Conservation (phyloP, 208 protist species). For the Leishmania tarentolae region DNA sequence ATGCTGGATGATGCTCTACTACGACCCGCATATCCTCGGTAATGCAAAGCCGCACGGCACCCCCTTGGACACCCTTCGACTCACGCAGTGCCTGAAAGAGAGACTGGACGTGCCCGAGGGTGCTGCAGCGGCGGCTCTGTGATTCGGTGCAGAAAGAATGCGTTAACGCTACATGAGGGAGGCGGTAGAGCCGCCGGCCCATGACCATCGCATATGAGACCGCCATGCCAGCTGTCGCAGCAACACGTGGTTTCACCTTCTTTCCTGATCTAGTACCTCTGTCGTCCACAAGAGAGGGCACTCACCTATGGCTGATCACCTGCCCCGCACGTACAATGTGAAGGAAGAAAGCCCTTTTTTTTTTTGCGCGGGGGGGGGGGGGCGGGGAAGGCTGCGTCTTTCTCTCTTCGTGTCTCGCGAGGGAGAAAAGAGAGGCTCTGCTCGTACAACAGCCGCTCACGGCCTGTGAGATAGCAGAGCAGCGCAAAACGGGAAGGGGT, state of each 20-base stretch:
- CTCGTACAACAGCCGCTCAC: neutral
- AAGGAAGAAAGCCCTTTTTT: neutral
- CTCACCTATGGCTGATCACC: neutral
- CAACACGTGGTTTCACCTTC: no score
- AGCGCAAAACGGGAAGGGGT: neutral
- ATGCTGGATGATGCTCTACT: constrained; percentile 11
- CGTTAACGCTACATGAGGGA: neutral
- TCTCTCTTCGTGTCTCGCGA: neutral
- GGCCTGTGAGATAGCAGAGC: neutral
- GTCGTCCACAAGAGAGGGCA: no score
- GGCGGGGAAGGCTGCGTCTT: neutral
- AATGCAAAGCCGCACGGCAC: constrained; percentile 22
- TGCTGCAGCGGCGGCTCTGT: constrained; percentile 20
- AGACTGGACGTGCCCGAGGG: constrained; percentile 16
- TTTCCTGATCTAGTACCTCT: neutral
- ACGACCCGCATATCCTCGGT: constrained; percentile 27
- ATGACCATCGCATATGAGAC: neutral
- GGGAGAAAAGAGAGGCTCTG: neutral
- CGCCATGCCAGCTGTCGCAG: neutral
- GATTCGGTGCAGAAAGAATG: neutral
- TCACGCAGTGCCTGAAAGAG: constrained; percentile 7
- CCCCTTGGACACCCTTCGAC: constrained; percentile 1
- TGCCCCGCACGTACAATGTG: neutral
- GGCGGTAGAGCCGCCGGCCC: neutral
- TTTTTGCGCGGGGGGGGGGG: no score